Percentiles rank a stretch among this genome's conserved stretches.
These are phyloP conservation scores for Mycena haematopus DNA, from an alignment of 768 basidiomycete genomes.

Conservation along the genomic window DNA sequence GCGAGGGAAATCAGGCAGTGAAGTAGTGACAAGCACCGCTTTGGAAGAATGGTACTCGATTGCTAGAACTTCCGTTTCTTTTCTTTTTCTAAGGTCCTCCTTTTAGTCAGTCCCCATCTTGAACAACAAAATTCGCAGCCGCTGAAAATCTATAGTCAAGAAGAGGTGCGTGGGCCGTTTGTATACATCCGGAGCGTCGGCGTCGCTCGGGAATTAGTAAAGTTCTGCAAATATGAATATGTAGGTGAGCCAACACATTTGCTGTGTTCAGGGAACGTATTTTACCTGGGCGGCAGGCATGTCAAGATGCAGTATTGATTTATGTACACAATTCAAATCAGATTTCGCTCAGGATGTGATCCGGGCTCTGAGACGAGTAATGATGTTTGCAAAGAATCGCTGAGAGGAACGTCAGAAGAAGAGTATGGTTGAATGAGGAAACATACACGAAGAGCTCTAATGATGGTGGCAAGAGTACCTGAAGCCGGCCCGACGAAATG, in stretches of 20 bases:
- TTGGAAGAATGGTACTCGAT: too few species aligned
- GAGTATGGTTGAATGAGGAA: neutral
- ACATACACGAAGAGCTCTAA: neutral
- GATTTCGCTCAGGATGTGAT: neutral
- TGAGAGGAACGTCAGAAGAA: neutral
- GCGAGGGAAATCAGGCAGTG: too few species aligned
- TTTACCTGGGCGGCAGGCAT: neutral
- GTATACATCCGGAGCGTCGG: neutral
- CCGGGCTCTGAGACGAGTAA: neutral
- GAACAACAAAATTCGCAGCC: neutral
- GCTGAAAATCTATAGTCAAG: neutral
- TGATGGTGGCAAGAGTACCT: neutral
- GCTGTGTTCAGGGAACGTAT: neutral
- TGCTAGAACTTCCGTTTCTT: too few species aligned
- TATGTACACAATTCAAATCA: neutral
- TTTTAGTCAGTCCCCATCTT: neutral
- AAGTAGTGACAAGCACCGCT: too few species aligned
- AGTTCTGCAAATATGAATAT: neutral
- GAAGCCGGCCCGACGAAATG: neutral
- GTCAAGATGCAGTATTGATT: neutral
- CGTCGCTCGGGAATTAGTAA: neutral
- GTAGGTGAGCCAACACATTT: neutral
- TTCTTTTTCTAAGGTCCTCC: neutral
- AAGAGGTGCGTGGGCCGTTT: neutral
- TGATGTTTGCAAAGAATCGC: constrained; percentile 2